A percentile compares a stretch with the other conserved stretches of the same genome.
Conservation (phyloP, 2,329 filamentous ascomycete genomes). For the Aspergillus unguis region DNA sequence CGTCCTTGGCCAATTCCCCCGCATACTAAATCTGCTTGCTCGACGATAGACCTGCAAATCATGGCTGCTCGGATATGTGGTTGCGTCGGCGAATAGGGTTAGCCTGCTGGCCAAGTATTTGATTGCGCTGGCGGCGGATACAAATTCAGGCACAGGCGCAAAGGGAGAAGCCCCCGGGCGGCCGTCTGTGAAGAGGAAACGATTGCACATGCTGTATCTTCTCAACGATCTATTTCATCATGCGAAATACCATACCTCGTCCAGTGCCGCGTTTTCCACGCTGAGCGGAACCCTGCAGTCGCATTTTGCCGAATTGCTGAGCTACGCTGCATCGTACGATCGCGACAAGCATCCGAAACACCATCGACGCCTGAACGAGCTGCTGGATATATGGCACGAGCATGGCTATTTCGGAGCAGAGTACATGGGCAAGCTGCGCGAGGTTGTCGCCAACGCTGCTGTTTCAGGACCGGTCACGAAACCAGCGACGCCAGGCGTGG, state of each 20-base stretch:
- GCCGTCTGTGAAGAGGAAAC: conserved; percentile 62
- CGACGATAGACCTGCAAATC: conserved; percentile 73
- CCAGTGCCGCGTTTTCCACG: conserved; percentile 41
- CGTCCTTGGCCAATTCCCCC: conserved; percentile 23
- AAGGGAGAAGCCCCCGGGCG: neutral
- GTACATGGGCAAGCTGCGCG: conserved; percentile 57
- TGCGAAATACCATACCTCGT: conserved; percentile 51
- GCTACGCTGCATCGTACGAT: conserved; percentile 50
- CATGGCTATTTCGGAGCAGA: conserved; percentile 59
- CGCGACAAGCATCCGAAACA: conserved; percentile 64
- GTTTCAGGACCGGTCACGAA: conserved; percentile 30
- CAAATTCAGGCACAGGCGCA: neutral
- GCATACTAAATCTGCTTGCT: conserved; percentile 35
- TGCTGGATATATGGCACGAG: conserved; percentile 69
- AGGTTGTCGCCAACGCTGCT: conserved; percentile 51
- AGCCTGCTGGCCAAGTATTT: conserved; percentile 72
- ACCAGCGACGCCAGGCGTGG: conserved; percentile 26
- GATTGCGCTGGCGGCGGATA: conserved; percentile 59
- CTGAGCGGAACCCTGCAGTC: conserved; percentile 59
- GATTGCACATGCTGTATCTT: conserved; percentile 73
- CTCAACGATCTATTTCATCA: conserved; percentile 76
- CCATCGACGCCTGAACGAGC: conserved; percentile 58
- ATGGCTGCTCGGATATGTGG: conserved; percentile 74
- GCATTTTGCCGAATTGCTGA: conserved; percentile 61
- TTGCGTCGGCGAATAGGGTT: conserved; percentile 63